These are phyloP conservation scores for Ascochyta viciae-villosae DNA, from an alignment of 2,329 filamentous ascomycete genomes.

Conservation along the genomic window DNA sequence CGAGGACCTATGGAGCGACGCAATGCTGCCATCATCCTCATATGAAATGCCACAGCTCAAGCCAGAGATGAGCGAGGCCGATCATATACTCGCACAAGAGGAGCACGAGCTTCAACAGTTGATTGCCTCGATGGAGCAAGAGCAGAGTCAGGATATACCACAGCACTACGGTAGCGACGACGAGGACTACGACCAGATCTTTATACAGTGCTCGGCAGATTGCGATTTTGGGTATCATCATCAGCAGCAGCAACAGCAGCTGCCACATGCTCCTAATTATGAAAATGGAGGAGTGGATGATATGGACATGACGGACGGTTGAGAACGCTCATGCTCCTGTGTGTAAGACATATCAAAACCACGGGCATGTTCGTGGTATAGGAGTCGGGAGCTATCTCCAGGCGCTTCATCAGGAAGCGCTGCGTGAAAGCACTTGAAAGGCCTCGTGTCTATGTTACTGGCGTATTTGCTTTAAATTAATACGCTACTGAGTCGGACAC, in stretches of 20 bases:
- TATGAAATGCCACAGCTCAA: constrained; percentile 17
- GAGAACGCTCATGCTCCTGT: background rate
- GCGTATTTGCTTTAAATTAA: constrained; percentile 7
- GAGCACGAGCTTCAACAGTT: constrained; percentile 55
- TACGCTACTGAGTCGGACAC: constrained; percentile 66
- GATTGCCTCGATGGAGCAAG: constrained; percentile 52
- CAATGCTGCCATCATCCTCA: constrained; percentile 9
- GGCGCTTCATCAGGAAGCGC: background rate
- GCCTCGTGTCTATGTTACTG: background rate
- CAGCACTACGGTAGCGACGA: constrained; percentile 60
- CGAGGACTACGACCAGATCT: constrained; percentile 67
- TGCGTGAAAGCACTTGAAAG: background rate
- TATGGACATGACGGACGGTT: constrained; percentile 43
- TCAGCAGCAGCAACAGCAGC: constrained; percentile 19
- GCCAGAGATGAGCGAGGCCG: constrained; percentile 46
- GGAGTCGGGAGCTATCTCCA: background rate
- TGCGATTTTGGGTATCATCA: constrained; percentile 55
- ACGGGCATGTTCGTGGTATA: background rate
- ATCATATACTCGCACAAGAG: constrained; percentile 51
- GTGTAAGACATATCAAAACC: background rate
- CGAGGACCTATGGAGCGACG: constrained; percentile 31
- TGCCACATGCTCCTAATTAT: constrained; percentile 20
- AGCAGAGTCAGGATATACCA: constrained; percentile 26
- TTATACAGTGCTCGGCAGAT: constrained; percentile 64
- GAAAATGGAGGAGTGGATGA: constrained; percentile 34